phyloP scores from a whole-genome alignment of 345 rosid species.

The Psidium friedrichsthalianum region DNA sequence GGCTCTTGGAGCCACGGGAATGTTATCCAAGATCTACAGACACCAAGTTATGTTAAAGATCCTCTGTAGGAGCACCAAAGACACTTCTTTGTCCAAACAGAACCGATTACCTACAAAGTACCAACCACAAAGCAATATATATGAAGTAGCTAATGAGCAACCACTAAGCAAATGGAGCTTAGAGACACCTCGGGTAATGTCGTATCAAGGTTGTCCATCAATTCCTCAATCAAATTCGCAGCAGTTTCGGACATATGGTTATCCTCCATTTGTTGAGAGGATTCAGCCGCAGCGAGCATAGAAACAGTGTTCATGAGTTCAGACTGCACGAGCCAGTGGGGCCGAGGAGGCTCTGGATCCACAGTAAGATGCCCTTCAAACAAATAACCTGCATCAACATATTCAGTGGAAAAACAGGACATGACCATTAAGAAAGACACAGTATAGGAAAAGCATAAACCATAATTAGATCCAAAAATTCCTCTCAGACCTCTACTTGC shows the following conservation, averaged over 20 bases:
- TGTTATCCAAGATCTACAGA: slow-evolving; percentile 31
- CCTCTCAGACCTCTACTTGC: slow-evolving; percentile 28
- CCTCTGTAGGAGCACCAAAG: background rate
- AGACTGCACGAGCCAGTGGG: slow-evolving; percentile 73
- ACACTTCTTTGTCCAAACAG: background rate
- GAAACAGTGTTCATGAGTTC: slow-evolving; percentile 54
- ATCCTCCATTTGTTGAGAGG: slow-evolving; percentile 25
- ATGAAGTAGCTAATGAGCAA: background rate
- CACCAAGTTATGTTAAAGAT: background rate
- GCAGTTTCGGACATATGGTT: slow-evolving; percentile 29
- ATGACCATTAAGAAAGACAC: background rate
- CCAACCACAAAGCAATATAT: background rate
- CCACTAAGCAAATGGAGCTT: background rate
- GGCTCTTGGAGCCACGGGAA: slow-evolving; percentile 45
- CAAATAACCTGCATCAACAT: slow-evolving; percentile 47
- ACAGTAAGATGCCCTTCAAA: slow-evolving; percentile 94
- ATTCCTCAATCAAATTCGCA: slow-evolving; percentile 37
- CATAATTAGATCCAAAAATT: background rate
- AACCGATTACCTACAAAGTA: background rate
- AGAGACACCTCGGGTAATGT: slow-evolving; percentile 55
- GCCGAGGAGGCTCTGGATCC: slow-evolving; percentile 92
- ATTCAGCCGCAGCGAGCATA: slow-evolving; percentile 40
- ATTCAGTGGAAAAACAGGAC: background rate
- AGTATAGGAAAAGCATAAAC: background rate
- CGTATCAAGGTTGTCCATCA: slow-evolving; percentile 40